phyloP scores from a whole-genome alignment of 2,329 filamentous ascomycete genomes.

The Nigrospora oryzae region DNA sequence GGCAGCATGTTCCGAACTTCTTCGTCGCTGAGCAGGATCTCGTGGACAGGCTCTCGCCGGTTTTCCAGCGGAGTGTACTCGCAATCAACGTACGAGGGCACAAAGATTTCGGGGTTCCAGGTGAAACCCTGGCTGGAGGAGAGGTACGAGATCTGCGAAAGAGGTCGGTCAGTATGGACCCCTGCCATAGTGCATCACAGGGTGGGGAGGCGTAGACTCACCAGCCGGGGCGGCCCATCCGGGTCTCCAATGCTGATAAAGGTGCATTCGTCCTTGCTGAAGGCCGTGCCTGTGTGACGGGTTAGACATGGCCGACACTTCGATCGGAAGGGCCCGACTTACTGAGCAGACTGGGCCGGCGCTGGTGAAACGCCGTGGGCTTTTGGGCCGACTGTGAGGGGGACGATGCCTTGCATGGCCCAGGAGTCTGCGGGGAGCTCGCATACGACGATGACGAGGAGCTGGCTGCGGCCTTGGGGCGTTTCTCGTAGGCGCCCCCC shows the following conservation, averaged over 20 bases:
- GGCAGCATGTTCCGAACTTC: constrained; percentile 63
- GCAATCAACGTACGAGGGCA: constrained; percentile 68
- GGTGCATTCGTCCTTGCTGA: constrained; percentile 69
- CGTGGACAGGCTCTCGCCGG: constrained; percentile 67
- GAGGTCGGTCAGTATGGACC: constrained; percentile 9
- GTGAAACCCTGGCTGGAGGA: constrained; percentile 73
- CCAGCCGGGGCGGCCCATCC: constrained; percentile 64
- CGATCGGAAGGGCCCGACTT: constrained; percentile 14
- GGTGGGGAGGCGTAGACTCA: constrained; percentile 28
- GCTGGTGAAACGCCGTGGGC: constrained; percentile 37
- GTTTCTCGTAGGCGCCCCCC: constrained; percentile 25
- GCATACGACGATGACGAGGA: constrained; percentile 51
- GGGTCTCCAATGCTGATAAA: constrained; percentile 71
- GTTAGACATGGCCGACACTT: constrained; percentile 9
- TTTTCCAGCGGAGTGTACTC: constrained; percentile 69
- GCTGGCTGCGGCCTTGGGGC: constrained; percentile 39
- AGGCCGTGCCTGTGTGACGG: constrained; percentile 50
- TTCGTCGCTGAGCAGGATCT: constrained; percentile 71
- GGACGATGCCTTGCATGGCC: constrained; percentile 27
- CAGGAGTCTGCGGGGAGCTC: constrained; percentile 42
- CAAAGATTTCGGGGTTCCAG: constrained; percentile 81
- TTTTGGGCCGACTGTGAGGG: constrained; percentile 31
- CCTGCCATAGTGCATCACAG: not conserved
- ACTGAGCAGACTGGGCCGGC: constrained; percentile 58
- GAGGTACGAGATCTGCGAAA: constrained; percentile 64